Base-by-base conservation (phyloP, 495 filamentous ascomycete genomes). In the Penicillium malachiteum region DNA sequence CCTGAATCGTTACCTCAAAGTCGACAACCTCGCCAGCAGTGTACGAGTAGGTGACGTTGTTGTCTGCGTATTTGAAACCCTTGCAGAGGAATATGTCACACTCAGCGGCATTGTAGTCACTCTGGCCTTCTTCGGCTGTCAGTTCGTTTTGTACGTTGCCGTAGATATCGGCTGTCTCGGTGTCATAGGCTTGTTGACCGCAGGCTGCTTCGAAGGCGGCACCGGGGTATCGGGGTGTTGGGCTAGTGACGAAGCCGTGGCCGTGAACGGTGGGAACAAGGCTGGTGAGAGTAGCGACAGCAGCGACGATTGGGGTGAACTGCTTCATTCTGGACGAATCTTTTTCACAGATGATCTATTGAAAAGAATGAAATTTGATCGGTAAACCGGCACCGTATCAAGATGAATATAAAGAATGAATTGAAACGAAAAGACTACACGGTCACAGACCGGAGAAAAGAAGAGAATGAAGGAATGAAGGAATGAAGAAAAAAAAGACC, bases 31-130 rank as follows among this genome's bases (percentile, higher is more conserved):
- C 70, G 37, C 87, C 86, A 4, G 82, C 67, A 8, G 69, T 78
- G 73, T 85, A 89, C 14, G 65, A 71, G 61, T 86, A 78, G 38
- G 89, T 84, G 58, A 71, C 85, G 42, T 63, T 78, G 80, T 89
- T 88, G 77, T 90, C 87, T 55, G 61, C 84, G 68, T 83, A 89
- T 69, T 89, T 83, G 71, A 82, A 82, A 47, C 87, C 87, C 63
- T 84, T 86, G 85, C 87, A 90, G 12, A 87, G 78, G 72, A 76
- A 88, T 45, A 87, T 70, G 68, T 88, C 78, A 73, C 87, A 90
- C 41, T 71, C 73, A 9, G 71, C 71, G 39, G 75, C 69, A 61
- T 86, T 70, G 77, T 83, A 87, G 62, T 82, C 82, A 49, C 68
- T 63, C 67, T 83, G 82, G 52, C 67, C 57, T n/a, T 66, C 71